These are phyloP conservation scores for Bidens hawaiensis DNA, from an alignment of 140 eudicot species.

Conservation along the genomic window DNA sequence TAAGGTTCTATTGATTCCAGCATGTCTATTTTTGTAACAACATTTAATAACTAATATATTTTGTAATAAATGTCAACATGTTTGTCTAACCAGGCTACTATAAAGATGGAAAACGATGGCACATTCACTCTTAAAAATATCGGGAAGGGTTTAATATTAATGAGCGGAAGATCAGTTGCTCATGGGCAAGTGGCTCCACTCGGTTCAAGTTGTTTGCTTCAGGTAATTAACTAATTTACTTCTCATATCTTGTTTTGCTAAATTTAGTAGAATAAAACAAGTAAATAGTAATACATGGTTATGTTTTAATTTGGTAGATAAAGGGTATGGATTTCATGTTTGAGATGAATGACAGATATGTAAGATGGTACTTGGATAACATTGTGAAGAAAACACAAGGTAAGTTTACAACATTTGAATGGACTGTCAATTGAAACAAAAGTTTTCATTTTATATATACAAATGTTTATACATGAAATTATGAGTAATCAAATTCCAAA, in stretches of 20 bases:
- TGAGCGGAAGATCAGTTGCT: constrained; percentile 39
- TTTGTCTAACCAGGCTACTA: constrained; percentile 43
- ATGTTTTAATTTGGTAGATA: constrained; percentile 48
- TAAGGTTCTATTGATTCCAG: not conserved
- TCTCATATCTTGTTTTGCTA: not conserved
- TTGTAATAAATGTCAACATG: not conserved
- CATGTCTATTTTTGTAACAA: not conserved
- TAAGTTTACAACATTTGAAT: constrained; percentile 33
- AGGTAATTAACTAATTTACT: constrained; percentile 8
- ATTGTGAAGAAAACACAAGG: constrained; percentile 24
- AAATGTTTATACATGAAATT: not conserved
- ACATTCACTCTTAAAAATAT: constrained; percentile 53
- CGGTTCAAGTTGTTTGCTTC: constrained; percentile 53
- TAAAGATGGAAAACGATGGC: constrained; percentile 70
- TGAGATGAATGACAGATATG: constrained; percentile 51
- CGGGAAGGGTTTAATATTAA: constrained; percentile 53
- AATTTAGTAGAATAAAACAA: not conserved
- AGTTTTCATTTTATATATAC: not conserved
- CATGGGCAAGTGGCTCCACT: constrained; percentile 43
- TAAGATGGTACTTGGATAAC: constrained; percentile 35
- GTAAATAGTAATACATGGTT: constrained; percentile 18
- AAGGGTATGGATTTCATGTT: constrained; percentile 66
- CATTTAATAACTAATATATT: constrained; percentile 2
- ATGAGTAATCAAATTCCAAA: not conserved
- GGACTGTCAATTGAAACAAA: constrained; percentile 28